phyloP scores from a whole-genome alignment of 441 rosid species.

The Populus hybrid region DNA sequence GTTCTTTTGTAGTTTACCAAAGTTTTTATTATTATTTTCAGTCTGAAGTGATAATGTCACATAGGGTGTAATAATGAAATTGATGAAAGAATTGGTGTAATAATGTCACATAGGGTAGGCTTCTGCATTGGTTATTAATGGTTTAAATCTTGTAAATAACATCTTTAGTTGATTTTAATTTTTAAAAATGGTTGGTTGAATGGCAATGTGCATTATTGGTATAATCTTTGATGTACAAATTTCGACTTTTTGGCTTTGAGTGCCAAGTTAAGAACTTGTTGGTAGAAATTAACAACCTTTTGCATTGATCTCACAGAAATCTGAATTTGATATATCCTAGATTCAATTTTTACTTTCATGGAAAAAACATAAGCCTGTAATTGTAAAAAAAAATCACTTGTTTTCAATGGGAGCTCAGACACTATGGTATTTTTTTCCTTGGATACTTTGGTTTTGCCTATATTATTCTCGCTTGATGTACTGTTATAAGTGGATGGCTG shows the following conservation, averaged over 20 bases:
- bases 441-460: background rate
- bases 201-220: background rate
- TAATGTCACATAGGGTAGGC: background rate
- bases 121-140: background rate
- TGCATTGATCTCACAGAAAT: background rate
- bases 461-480: background rate
- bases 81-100: background rate
- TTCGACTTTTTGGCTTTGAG: background rate
- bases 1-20: background rate
- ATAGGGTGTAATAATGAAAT: background rate
- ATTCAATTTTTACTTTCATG: background rate
- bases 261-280: background rate
- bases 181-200: background rate
- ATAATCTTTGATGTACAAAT: background rate
- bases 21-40: background rate
- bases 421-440: background rate
- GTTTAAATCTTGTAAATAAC: background rate
- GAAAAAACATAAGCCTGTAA: background rate
- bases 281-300: background rate
- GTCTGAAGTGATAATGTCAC: background rate
- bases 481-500: background rate
- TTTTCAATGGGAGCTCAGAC: background rate
- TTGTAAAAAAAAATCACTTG: background rate
- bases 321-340: background rate
- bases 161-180: background rate